Base-by-base conservation (phyloP, 768 basidiomycete species). In the Nidularia sp. region DNA sequence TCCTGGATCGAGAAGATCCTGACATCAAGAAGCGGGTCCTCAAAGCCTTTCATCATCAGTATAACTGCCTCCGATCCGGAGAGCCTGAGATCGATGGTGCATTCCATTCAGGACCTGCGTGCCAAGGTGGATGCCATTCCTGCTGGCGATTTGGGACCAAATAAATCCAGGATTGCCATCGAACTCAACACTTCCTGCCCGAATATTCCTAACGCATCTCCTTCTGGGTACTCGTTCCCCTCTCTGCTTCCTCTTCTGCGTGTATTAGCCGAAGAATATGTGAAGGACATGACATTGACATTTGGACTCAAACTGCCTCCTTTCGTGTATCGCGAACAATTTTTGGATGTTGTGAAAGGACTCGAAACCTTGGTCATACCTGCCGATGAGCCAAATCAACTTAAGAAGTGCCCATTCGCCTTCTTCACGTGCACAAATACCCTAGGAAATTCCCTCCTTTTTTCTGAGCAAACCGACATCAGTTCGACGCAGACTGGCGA, bases 141-240 rank as follows among this genome's bases (percentile, higher is more conserved):
- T 33, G 18, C 56, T n/a, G 45, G 13, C 33, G 10, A 52, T 42
- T 46, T 39, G 25, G 50, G 42, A 18, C 44, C 34, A 32, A 48
- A 50, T 41, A 56, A 61, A 50, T 65, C 73, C 55, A 60, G 72
- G 56, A 70, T 93, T 54, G 91, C 79, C 10, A 69, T 92, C 59
- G 92, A 94, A 66, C 73, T 93, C 61, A 94, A 94, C 65, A 84
- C 89, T 0, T 88, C 85, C 39, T 94, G 92, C 57, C 92, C 92
- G 3, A 94, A 94, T 63, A 87, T 93, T 57, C 68, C 66, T 8
- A 70, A 73, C 25, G 62, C 76, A 3, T 78, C 88, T 0, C 89
- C 88, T 0, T 78, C 84, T 15, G 80, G 87, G 7, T 93, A 93
- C 67, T 66, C 77, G 36, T 75, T 83, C 48, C 44, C 69, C 1